Evolutionary conservation across 768 basidiomycete genomes (phyloP), one percentile per base, ranked within the genome.

Genomic region (Termitomyces sp.): DNA sequence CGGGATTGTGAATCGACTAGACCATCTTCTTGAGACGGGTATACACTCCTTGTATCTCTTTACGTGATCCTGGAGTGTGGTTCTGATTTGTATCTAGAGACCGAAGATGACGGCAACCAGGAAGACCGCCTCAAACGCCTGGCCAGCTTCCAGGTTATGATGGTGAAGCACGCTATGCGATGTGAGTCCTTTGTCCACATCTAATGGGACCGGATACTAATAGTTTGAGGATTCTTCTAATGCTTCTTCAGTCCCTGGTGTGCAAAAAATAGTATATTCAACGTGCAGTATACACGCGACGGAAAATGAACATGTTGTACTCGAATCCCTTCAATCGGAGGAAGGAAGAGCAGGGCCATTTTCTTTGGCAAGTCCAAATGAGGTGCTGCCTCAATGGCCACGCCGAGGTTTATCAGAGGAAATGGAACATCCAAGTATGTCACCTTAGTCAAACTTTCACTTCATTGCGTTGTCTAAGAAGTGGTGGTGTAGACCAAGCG

Each of bases 131-230:
- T 99, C 45, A 80, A 83, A 62, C 94, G 93, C 64, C 82, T 99
- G 10, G 86, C 93, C 3, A 76, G 81, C 18, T 99, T 99, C 71
- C 97, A 99, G 66, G 79, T 94, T 34, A 80, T 82, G 72, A 93
- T 98, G 85, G 84, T 98, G 65, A 84, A 82, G 68, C 97, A 98
- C 68, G 96, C 97, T 18, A 95, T 99, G 89, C 88, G 86, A 73
- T 98, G 95, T 95, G 68, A 66, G 82, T 68, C 20, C n/a, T 24
- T 53, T 43, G 54, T 55, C 55, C 54, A 40, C 48, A 55, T 43
- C 30, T 12, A 55, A 55, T n/a, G 54, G 10, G 3, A 30, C 46
- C 39, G 16, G 34, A 39, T 44, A 42, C 53, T 56, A 33, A 49
- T 39, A 14, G 12, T 58, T 52, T 36, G 52, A 32, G 43, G 37